Evolutionary conservation across 768 basidiomycete species (phyloP), one percentile per base, ranked within the genome.

Genomic region (Lentinus tigrinus): DNA sequence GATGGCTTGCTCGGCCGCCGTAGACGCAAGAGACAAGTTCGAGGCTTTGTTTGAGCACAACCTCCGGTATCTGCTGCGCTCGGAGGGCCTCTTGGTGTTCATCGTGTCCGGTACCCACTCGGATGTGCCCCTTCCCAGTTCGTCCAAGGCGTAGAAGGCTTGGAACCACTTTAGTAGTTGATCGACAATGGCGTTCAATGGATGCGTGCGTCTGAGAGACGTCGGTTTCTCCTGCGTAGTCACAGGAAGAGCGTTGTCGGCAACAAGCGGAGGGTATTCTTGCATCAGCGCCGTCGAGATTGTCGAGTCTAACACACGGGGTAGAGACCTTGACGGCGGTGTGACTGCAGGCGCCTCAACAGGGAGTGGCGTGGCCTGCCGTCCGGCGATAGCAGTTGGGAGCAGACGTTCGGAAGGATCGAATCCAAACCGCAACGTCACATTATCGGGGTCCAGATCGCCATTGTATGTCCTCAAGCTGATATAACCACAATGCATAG

Each of bases 101-200:
- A 7, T 11, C 4, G 26, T 38, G 3, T n/a, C 37, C 8, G 36
- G 37, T 16, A 21, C 31, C 17, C 31, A n/a, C 52, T 43, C 19
- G 26, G 42, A 39, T 26, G n/a, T n/a, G n/a, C 10, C 38, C 6
- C 8, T 14, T 1, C 19, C 19, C 13, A n/a, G 4, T 14, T 14
- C 3, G 13, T 52, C 26, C 23, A 34, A 4, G 3, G 52, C 42
- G 40, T 53, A 53, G 28, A 31, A 21, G 1, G 40, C 40, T 24
- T 53, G 43, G 28, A 53, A 53, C 52, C 52, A 53, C 10, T 3
- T n/a, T 19, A 53, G 52, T 31, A 53, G 40, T 37, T 43, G n/a
- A n/a, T 24, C n/a, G 9, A 53, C 9, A 27, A 53, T 19, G 8
- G 27, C 16, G n/a, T 53, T 53, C 26, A 53, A 28, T 4, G 52